A percentile compares a stretch with the other conserved stretches of the same genome.
phyloP scores from a whole-genome alignment of 2,329 filamentous ascomycete species.

The Neoscytalidium dimidiatum region DNA sequence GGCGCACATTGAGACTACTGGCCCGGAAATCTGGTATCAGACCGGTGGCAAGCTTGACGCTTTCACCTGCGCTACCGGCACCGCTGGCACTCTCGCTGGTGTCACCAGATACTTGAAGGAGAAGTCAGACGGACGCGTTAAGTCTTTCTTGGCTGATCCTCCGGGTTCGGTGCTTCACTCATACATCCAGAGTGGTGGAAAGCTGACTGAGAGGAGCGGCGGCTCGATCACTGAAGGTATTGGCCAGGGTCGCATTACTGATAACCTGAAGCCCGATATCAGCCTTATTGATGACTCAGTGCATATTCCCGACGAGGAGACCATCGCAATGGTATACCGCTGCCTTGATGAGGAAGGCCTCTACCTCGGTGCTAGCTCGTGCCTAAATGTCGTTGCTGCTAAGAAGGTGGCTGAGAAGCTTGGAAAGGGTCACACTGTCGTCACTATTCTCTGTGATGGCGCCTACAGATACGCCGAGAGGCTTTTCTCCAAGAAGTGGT shows the following conservation, averaged over 20 bases:
- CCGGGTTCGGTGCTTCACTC: constrained; percentile 91
- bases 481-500: constrained; percentile 88
- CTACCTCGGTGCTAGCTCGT: constrained; percentile 91
- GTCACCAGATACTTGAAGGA: constrained; percentile 88
- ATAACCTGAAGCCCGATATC: constrained; percentile 86
- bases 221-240: constrained; percentile 97
- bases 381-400: constrained; percentile 92
- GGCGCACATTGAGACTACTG: constrained; percentile 95
- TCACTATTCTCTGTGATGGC: constrained; percentile 92
- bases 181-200: constrained; percentile 84
- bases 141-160: constrained; percentile 89
- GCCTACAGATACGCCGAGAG: constrained; percentile 97
- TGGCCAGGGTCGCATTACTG: constrained; percentile 93
- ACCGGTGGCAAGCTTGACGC: constrained; percentile 84
- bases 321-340: constrained; percentile 95
- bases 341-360: constrained; percentile 94
- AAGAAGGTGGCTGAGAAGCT: constrained; percentile 91
- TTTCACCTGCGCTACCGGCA: constrained; percentile 94
- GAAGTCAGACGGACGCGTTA: constrained; percentile 73
- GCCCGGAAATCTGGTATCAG: constrained; percentile 96
- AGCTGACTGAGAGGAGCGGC: constrained; percentile 77
- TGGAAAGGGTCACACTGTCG: constrained; percentile 84
- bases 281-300: constrained; percentile 81
- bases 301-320: constrained; percentile 87
- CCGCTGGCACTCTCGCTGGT: constrained; percentile 87